phyloP scores from a whole-genome alignment of 371 early-diverging fungal genomes.

The Polyrhizophydium stewartii region DNA sequence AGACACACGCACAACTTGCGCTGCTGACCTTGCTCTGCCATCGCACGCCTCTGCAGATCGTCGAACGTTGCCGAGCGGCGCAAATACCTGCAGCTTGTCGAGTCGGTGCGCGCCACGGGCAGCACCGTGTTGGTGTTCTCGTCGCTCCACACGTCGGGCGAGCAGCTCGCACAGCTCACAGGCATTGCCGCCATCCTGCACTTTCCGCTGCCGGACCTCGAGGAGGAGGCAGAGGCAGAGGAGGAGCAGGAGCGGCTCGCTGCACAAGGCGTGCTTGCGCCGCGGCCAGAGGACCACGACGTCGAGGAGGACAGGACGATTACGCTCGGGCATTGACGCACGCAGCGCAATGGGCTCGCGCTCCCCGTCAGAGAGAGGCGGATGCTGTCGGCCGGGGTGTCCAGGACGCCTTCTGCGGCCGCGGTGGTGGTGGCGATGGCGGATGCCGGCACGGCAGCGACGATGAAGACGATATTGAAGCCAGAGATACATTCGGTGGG shows the following conservation, averaged over 20 bases:
- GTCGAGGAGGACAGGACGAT: background rate
- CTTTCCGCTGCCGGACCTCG: slow-evolving; percentile 48
- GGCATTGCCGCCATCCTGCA: slow-evolving; percentile 93
- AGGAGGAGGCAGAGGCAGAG: slow-evolving; percentile 14
- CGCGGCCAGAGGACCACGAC: slow-evolving; percentile 1
- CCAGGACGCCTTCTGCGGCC: no score
- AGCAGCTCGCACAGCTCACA: slow-evolving; percentile 87
- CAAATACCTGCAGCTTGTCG: slow-evolving; percentile 82
- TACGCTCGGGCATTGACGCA: background rate
- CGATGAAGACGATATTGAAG: no score
- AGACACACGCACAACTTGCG: no score
- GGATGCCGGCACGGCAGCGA: no score
- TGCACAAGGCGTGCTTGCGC: background rate
- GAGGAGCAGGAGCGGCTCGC: slow-evolving; percentile 4
- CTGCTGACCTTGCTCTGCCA: no score
- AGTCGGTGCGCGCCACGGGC: slow-evolving; percentile 68
- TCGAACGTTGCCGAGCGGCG: slow-evolving; percentile 78
- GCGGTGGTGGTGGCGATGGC: no score
- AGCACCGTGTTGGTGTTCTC: slow-evolving; percentile 88
- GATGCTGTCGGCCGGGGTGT: no score
- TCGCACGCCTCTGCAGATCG: slow-evolving; percentile 46
- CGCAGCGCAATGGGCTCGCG: no score
- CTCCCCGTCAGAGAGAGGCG: no score
- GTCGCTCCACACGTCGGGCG: slow-evolving; percentile 88
- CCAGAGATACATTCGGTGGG: no score